A percentile compares a stretch with the other conserved stretches of the same genome.
These are phyloP conservation scores for Pulveroboletus sp. DNA, from an alignment of 768 basidiomycete species.

Conservation along the genomic window DNA sequence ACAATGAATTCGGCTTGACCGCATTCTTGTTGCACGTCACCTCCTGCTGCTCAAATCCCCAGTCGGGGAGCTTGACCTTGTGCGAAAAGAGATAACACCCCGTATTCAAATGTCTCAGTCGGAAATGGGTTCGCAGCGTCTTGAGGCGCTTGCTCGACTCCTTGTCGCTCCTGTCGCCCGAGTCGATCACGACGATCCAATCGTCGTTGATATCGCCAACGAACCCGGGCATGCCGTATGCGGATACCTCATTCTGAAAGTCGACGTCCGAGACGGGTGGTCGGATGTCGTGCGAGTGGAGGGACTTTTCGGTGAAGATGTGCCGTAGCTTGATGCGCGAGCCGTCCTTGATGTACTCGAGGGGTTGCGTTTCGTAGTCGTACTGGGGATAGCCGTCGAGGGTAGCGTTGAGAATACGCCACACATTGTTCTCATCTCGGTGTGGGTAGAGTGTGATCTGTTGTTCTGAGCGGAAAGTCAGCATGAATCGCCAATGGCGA, in stretches of 20 bases:
- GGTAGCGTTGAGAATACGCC: constrained; percentile 82
- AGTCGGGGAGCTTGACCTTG: constrained; percentile 96
- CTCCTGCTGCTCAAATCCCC: constrained; percentile 98
- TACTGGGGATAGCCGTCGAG: constrained; percentile 37
- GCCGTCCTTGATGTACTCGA: constrained; percentile 63
- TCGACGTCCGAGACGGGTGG: constrained; percentile 97
- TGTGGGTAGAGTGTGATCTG: constrained; percentile 99
- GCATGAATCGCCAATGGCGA: background rate
- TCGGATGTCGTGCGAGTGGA: constrained; percentile 94
- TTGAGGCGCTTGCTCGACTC: constrained; percentile 69
- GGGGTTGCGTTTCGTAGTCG: constrained; percentile 50
- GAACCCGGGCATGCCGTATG: constrained; percentile 85
- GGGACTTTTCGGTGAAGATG: constrained; percentile 72
- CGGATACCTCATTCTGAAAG: constrained; percentile 98
- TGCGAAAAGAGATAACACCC: constrained; percentile 98
- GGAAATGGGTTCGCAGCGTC: constrained; percentile 80
- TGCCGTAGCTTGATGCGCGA: constrained; percentile 82
- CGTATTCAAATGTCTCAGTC: constrained; percentile 77
- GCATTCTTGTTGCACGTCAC: constrained; percentile 99
- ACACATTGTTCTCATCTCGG: constrained; percentile 94
- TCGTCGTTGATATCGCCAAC: constrained; percentile 91
- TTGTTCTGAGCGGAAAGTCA: constrained; percentile 63
- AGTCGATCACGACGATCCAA: constrained; percentile 84
- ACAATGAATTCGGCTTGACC: constrained; percentile 81
- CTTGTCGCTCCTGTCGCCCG: constrained; percentile 58